These are phyloP conservation scores for Syncephalastrum sp. DNA, from an alignment of 371 early-diverging fungal genomes.

Conservation along the genomic window DNA sequence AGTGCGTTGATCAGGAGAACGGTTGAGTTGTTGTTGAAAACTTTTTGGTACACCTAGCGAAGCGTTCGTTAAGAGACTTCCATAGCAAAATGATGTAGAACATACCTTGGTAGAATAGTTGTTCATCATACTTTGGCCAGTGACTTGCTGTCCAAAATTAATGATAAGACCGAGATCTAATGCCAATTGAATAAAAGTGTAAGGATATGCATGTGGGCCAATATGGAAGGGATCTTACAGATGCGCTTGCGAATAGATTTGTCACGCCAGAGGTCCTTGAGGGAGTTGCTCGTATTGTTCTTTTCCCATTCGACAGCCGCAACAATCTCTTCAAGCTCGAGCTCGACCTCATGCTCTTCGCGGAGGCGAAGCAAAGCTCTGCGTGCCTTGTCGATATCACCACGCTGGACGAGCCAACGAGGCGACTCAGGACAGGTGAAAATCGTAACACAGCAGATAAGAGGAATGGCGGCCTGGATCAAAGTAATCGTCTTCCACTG, in stretches of 20 bases:
- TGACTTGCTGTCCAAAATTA: conserved; percentile 33
- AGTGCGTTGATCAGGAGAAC: conserved; percentile 27
- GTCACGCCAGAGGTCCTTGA: conserved; percentile 20
- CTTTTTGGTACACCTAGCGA: conserved; percentile 14
- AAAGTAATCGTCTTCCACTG: conserved; percentile 25
- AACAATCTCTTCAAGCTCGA: conserved; percentile 22
- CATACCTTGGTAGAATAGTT: conserved; percentile 22
- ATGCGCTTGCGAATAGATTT: conserved; percentile 20
- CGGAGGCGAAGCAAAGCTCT: conserved; percentile 20
- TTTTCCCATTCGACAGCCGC: conserved; percentile 28
- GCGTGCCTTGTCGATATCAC: conserved; percentile 20
- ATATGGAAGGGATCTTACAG: conserved; percentile 3
- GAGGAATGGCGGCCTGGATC: conserved; percentile 22
- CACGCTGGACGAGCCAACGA: conserved; percentile 24
- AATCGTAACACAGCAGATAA: conserved; percentile 15
- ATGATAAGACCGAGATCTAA: conserved; percentile 21
- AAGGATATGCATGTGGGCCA: not conserved
- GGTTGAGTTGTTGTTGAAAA: conserved; percentile 23
- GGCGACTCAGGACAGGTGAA: conserved; percentile 27
- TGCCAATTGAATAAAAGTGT: conserved; percentile 1
- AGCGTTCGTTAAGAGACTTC: no score
- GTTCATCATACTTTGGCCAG: conserved; percentile 36
- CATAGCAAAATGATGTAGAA: no score
- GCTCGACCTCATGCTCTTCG: conserved; percentile 22
- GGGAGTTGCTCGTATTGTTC: conserved; percentile 20